phyloP scores from a whole-genome alignment of 345 rosid genomes.

The Arabidopsis suecica region DNA sequence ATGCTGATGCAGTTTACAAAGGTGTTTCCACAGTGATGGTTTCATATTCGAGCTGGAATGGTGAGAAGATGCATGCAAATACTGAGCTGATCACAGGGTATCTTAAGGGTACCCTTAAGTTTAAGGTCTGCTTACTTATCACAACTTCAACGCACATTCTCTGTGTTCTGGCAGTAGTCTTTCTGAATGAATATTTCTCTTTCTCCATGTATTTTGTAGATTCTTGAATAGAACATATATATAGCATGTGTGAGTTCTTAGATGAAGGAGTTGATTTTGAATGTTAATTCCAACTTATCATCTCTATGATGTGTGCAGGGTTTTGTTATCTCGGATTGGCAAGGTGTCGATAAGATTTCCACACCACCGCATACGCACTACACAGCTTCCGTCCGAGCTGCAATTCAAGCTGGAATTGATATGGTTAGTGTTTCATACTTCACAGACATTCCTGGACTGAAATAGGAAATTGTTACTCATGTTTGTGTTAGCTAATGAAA shows the following conservation, averaged over 20 bases:
- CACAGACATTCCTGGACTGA: conserved; percentile 16
- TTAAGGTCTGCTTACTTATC: conserved; percentile 57
- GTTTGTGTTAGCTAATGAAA: conserved; percentile 1
- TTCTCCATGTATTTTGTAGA: not conserved
- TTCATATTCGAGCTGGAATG: conserved; percentile 97
- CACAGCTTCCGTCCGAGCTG: conserved; percentile 75
- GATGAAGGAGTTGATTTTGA: not conserved
- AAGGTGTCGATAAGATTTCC: conserved; percentile 89
- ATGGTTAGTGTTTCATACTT: conserved; percentile 59
- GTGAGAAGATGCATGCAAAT: conserved; percentile 93
- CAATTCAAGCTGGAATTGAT: conserved; percentile 90
- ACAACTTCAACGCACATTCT: not conserved
- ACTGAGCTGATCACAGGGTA: conserved; percentile 71
- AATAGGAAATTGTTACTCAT: not conserved
- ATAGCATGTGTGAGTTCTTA: not conserved
- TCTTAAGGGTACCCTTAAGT: conserved; percentile 80
- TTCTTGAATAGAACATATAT: not conserved
- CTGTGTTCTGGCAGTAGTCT: conserved; percentile 29
- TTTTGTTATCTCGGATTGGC: conserved; percentile 95
- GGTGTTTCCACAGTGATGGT: conserved; percentile 94
- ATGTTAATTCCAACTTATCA: conserved; percentile 26
- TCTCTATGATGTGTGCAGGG: conserved; percentile 62
- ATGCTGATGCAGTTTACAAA: conserved; percentile 72
- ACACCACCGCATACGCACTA: conserved; percentile 75
- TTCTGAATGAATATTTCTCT: conserved; percentile 11